phyloP scores from a whole-genome alignment of 495 filamentous ascomycete genomes.

The Aspergillus ellipticus region DNA sequence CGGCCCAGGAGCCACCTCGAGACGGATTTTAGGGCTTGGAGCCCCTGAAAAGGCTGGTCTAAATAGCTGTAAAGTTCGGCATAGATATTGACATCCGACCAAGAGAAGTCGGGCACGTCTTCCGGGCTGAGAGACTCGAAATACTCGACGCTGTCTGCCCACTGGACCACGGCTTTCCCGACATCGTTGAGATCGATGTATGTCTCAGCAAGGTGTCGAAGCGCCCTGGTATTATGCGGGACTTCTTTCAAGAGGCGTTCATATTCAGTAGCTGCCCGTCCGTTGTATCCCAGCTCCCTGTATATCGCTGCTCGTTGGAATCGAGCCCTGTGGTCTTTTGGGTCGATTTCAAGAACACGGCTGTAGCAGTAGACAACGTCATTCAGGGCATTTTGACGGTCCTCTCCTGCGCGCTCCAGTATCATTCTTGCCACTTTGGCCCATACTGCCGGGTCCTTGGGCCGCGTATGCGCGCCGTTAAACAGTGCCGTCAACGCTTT shows the following conservation, averaged over 20 bases:
- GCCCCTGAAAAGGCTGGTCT: constrained; percentile 57
- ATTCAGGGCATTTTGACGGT: constrained; percentile 47
- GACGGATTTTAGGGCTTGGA: constrained; percentile 63
- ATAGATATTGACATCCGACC: constrained; percentile 82
- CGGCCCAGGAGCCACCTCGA: constrained; percentile 81
- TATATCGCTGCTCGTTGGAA: constrained; percentile 57
- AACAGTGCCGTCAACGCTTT: constrained; percentile 65
- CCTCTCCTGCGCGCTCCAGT: constrained; percentile 56
- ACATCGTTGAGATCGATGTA: constrained; percentile 58
- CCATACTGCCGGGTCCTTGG: constrained; percentile 66
- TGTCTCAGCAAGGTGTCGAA: constrained; percentile 62
- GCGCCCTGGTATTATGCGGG: constrained; percentile 57
- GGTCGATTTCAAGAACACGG: constrained; percentile 61
- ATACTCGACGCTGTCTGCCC: constrained; percentile 56
- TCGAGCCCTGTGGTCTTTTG: constrained; percentile 53
- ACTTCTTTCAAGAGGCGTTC: constrained; percentile 54
- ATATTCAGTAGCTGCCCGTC: constrained; percentile 60
- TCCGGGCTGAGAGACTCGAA: constrained; percentile 47
- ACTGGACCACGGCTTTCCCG: constrained; percentile 55
- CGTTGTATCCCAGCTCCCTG: constrained; percentile 52
- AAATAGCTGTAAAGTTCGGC: constrained; percentile 69
- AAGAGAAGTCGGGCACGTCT: constrained; percentile 58
- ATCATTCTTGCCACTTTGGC: constrained; percentile 62
- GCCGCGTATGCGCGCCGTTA: constrained; percentile 67
- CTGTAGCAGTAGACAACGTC: constrained; percentile 67